phyloP scores from a whole-genome alignment of 768 basidiomycete genomes.

The Boletus edulis region DNA sequence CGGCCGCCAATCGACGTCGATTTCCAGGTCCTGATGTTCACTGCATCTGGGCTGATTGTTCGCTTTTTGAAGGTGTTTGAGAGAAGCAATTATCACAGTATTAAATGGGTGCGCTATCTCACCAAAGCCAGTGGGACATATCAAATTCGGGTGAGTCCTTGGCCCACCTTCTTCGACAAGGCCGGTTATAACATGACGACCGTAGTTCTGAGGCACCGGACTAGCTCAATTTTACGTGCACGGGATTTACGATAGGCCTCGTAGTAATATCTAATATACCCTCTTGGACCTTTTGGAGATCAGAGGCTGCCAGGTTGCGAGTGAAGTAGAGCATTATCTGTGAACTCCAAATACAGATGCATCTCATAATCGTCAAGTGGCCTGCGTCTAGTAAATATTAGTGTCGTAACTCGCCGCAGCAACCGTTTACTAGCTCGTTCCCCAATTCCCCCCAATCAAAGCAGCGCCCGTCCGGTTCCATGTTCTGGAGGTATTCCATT shows the following conservation, averaged over 20 bases:
- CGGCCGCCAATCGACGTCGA: slow-evolving; percentile 97
- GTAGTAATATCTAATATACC: slow-evolving; percentile 28
- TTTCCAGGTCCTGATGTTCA: slow-evolving; percentile 99
- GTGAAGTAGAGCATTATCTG: slow-evolving; percentile 4
- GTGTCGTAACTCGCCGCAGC: slow-evolving; percentile 24
- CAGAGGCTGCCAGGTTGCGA: background rate
- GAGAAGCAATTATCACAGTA: slow-evolving; percentile 89
- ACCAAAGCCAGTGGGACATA: slow-evolving; percentile 93
- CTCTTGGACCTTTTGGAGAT: slow-evolving; percentile 11
- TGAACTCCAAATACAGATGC: slow-evolving; percentile 27
- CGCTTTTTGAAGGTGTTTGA: slow-evolving; percentile 98
- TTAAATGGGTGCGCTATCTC: slow-evolving; percentile 95
- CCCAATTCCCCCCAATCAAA: slow-evolving; percentile 4
- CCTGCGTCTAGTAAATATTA: background rate
- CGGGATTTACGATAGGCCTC: slow-evolving; percentile 24
- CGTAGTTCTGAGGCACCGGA: slow-evolving; percentile 27
- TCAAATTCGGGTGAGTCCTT: slow-evolving; percentile 80
- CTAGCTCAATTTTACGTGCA: slow-evolving; percentile 16
- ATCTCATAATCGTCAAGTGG: slow-evolving; percentile 12
- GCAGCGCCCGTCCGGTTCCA: slow-evolving; percentile 27
- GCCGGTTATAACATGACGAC: background rate
- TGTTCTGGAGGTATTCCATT: slow-evolving; percentile 48
- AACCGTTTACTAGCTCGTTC: slow-evolving; percentile 10
- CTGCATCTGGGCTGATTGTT: slow-evolving; percentile 92
- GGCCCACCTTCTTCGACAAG: background rate